phyloP scores from a whole-genome alignment of 805 yeast genomes.

The Metschnikowia similis region DNA sequence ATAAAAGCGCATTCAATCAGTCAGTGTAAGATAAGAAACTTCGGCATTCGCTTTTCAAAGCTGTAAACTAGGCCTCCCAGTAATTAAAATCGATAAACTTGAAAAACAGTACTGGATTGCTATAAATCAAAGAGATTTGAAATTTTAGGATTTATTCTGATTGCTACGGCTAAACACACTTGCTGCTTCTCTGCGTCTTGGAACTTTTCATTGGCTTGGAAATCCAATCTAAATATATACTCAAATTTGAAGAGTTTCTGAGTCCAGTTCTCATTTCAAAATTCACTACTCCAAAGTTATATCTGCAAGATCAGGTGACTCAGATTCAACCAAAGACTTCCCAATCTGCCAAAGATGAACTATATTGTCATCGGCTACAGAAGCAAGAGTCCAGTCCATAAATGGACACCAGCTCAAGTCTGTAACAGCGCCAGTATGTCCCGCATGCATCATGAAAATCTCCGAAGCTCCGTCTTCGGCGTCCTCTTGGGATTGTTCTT shows the following conservation, averaged over 20 bases:
- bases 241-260: neutral
- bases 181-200: neutral
- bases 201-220: neutral
- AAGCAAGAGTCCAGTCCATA: slow-evolving; percentile 72
- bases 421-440: slow-evolving; percentile 74
- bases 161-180: neutral
- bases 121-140: no score
- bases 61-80: no score
- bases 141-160: neutral
- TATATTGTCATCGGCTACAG: slow-evolving; percentile 58
- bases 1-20: no score
- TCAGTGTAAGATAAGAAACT: no score
- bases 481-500: slow-evolving; percentile 81
- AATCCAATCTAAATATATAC: neutral
- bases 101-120: no score
- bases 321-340: slow-evolving; percentile 23
- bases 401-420: slow-evolving; percentile 69
- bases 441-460: slow-evolving; percentile 87
- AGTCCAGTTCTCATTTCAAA: neutral
- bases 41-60: no score
- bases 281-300: slow-evolving; percentile 22
- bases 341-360: slow-evolving; percentile 57
- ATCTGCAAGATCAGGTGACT: slow-evolving; percentile 12
- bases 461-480: slow-evolving; percentile 91
- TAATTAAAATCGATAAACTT: neutral